Percentiles rank a stretch among this genome's conserved stretches.
phyloP scores from a whole-genome alignment of 768 basidiomycete genomes.

The Fistulinella prunicolor region DNA sequence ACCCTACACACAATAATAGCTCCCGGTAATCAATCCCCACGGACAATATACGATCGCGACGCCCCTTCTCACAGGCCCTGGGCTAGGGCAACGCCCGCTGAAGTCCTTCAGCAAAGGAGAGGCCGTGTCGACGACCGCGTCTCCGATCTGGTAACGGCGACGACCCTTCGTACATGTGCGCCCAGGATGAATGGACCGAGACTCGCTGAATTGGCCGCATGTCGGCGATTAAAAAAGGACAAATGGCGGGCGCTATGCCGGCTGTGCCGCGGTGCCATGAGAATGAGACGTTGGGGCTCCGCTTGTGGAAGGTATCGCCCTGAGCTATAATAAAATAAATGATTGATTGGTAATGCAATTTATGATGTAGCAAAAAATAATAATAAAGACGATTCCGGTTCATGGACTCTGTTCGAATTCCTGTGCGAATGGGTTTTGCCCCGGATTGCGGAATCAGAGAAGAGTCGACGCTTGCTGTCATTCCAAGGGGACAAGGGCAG shows the following conservation, averaged over 20 bases:
- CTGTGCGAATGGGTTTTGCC: neutral
- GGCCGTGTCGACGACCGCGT: too few relatives aligned
- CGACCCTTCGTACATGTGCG: too few relatives aligned
- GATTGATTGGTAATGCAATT: slow-evolving; percentile 15
- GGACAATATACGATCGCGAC: slow-evolving; percentile 21
- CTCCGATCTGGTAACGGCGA: too few relatives aligned
- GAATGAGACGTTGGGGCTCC: slow-evolving; percentile 25
- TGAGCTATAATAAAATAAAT: neutral
- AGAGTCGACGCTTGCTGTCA: neutral
- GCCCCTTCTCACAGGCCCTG: slow-evolving; percentile 11
- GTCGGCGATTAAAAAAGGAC: slow-evolving; percentile 33
- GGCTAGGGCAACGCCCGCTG: slow-evolving; percentile 24
- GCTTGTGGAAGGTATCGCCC: slow-evolving; percentile 23
- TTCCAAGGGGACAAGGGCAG: neutral
- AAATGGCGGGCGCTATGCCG: slow-evolving; percentile 17
- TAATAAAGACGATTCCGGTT: slow-evolving; percentile 7
- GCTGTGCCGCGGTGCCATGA: slow-evolving; percentile 29
- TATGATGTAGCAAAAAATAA: slow-evolving; percentile 9
- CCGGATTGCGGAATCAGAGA: slow-evolving; percentile 9
- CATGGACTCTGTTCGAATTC: too few relatives aligned
- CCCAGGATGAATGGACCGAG: neutral
- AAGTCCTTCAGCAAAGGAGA: slow-evolving; percentile 5
- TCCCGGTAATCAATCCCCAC: slow-evolving; percentile 9
- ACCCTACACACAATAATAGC: slow-evolving; percentile 22
- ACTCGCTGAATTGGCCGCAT: slow-evolving; percentile 23